phyloP scores from a whole-genome alignment of 352 stramenopile species.

The Peronospora belbahrii region DNA sequence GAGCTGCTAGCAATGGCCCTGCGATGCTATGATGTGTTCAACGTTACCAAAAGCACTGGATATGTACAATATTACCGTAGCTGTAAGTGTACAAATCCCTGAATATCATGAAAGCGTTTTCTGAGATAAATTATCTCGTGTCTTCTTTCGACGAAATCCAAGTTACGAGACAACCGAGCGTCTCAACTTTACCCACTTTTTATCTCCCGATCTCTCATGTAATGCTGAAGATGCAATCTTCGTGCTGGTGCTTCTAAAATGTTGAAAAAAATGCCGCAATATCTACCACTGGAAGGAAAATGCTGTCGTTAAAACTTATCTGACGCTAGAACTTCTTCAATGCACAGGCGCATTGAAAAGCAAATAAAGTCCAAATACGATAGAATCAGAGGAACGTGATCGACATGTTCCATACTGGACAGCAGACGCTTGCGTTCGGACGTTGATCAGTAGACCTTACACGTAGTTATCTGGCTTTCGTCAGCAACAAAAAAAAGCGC shows the following conservation, averaged over 20 bases:
- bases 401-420: slow-evolving; percentile 15
- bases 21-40: neutral
- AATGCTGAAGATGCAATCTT: no score
- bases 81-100: no score
- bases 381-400: slow-evolving; percentile 14
- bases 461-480: slow-evolving; percentile 7
- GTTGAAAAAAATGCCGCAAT: no score
- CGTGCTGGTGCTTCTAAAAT: no score
- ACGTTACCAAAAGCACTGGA: neutral
- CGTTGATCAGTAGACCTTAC: slow-evolving; percentile 4
- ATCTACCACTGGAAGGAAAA: no score
- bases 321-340: neutral
- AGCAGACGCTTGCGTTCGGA: slow-evolving; percentile 6
- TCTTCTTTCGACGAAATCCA: neutral
- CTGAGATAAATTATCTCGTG: neutral
- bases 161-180: no score
- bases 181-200: no score
- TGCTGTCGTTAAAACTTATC: no score
- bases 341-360: slow-evolving; percentile 3
- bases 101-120: no score
- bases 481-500: slow-evolving; percentile 1
- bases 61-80: no score
- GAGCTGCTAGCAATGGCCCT: neutral
- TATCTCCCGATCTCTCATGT: no score
- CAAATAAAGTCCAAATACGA: slow-evolving; percentile 6